A percentile compares a stretch with the other conserved stretches of the same genome.
Conservation (phyloP, 495 filamentous ascomycete genomes). For the Tetracladium setigerum region DNA sequence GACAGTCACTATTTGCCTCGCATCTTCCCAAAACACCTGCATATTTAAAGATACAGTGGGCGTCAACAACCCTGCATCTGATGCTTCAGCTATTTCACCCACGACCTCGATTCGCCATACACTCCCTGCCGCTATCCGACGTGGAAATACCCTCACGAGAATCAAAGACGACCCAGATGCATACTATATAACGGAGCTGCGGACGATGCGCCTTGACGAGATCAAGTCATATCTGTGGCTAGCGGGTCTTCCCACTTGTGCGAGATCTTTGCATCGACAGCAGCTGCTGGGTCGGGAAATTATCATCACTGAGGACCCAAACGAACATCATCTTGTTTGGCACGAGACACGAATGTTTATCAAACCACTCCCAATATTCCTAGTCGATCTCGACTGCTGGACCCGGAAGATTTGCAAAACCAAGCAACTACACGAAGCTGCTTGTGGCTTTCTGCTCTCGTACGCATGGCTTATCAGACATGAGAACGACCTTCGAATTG, state of each 20-base stretch:
- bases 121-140: slow-evolving; percentile 2
- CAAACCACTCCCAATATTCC: slow-evolving; percentile 44
- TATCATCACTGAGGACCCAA: slow-evolving; percentile 36
- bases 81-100: not conserved
- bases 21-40: too few relatives aligned
- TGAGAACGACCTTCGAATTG: slow-evolving; percentile 33
- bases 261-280: slow-evolving; percentile 35
- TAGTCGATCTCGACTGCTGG: slow-evolving; percentile 7
- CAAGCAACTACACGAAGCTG: slow-evolving; percentile 18
- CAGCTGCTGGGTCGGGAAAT: slow-evolving; percentile 34
- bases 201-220: slow-evolving; percentile 2
- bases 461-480: slow-evolving; percentile 34
- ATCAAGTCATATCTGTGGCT: slow-evolving; percentile 6
- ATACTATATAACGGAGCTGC: slow-evolving; percentile 7
- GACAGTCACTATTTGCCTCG: too few relatives aligned
- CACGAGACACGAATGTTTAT: slow-evolving; percentile 39
- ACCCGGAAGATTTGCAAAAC: slow-evolving; percentile 3
- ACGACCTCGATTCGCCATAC: slow-evolving; percentile 4
- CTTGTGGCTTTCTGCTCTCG: slow-evolving; percentile 34
- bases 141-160: slow-evolving; percentile 6
- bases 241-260: slow-evolving; percentile 15
- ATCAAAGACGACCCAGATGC: slow-evolving; percentile 3
- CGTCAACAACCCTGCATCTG: slow-evolving; percentile 1
- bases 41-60: too few relatives aligned
- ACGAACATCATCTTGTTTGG: slow-evolving; percentile 54